phyloP scores from a whole-genome alignment of 805 yeast species.

The Myxozyma sirexii region DNA sequence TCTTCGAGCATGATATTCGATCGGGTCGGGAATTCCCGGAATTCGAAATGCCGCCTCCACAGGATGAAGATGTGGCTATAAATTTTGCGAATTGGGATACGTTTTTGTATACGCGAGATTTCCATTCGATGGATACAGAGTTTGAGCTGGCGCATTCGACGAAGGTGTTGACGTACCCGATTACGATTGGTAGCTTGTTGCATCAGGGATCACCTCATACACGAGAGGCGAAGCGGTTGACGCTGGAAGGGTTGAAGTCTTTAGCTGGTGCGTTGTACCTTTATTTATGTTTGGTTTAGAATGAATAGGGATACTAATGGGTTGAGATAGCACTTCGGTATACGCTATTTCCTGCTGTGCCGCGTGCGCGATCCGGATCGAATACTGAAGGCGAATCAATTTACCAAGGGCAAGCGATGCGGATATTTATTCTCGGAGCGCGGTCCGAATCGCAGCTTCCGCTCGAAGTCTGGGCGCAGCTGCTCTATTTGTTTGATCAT shows the following conservation, averaged over 20 bases:
- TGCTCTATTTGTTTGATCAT: constrained; percentile 81
- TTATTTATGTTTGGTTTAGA: neutral
- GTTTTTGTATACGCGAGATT: constrained; percentile 87
- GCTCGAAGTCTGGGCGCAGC: constrained; percentile 92
- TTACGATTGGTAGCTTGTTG: constrained; percentile 80
- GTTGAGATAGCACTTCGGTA: constrained; percentile 68
- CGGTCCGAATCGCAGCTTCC: constrained; percentile 93
- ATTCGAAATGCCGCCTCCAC: constrained; percentile 85
- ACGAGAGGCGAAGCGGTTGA: constrained; percentile 73
- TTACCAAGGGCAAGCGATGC: constrained; percentile 82
- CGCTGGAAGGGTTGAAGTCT: constrained; percentile 90
- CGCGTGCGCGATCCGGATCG: constrained; percentile 17
- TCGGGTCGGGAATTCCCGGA: constrained; percentile 94
- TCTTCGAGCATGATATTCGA: constrained; percentile 92
- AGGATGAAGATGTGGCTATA: constrained; percentile 69
- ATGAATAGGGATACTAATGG: neutral
- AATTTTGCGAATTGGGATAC: constrained; percentile 90
- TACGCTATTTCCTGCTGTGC: constrained; percentile 74
- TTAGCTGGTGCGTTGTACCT: constrained; percentile 51
- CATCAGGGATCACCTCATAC: constrained; percentile 86
- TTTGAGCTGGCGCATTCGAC: constrained; percentile 94
- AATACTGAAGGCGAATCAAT: constrained; percentile 46
- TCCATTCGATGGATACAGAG: constrained; percentile 95
- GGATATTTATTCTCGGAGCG: constrained; percentile 88
- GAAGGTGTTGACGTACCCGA: constrained; percentile 89